Evolutionary conservation across 179 eudicot species (phyloP), one percentile per base, ranked within the genome.

Genomic region (Drosera spatulata): DNA sequence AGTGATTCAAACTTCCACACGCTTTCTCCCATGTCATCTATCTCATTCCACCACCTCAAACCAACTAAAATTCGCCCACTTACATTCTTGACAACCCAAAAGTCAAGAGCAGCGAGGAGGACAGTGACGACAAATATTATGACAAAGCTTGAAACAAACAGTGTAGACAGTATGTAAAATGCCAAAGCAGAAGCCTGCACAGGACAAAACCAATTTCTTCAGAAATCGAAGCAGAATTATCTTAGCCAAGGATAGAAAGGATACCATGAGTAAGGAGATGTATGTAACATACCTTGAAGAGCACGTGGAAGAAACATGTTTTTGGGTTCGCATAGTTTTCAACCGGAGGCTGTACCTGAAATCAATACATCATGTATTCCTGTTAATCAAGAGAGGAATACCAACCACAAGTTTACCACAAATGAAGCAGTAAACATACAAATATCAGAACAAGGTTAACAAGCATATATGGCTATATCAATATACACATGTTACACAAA

Each of bases 31-130:
- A 80, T 69, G 15, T 91, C 95, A 67, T 91, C 68, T 50, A 88
- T 86, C 76, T 91, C 98, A 83, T 91, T 91, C 98, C 98, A 91
- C 98, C 98, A 91, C 73, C 98, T 85, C 60, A 91, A 79, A 61
- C 98, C 98, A 53, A 91, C 98, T 66, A 91, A 76, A 67, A 91
- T 85, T 41, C 98, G 88, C 11, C 98, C 98, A 80, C 96, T 91
- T 37, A 91, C 95, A 78, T 91, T 91, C 84, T 91, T 91, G 72
- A 91, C 98, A 44, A 91, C 98, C 98, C 98, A 91, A 68, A 91
- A 91, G 62, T 91, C 98, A 61, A 91, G 91, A 56, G 95, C 96
- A 60, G 96, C 74, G 39, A 91, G 80, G 59, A 91, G 85, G 57
- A 88, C 98, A 52, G 95, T 88, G 60, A 86, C 81, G 77, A 91